Evolutionary conservation across 768 basidiomycete species (phyloP).

Genomic region (Cystofilobasidium ferigula): DNA sequence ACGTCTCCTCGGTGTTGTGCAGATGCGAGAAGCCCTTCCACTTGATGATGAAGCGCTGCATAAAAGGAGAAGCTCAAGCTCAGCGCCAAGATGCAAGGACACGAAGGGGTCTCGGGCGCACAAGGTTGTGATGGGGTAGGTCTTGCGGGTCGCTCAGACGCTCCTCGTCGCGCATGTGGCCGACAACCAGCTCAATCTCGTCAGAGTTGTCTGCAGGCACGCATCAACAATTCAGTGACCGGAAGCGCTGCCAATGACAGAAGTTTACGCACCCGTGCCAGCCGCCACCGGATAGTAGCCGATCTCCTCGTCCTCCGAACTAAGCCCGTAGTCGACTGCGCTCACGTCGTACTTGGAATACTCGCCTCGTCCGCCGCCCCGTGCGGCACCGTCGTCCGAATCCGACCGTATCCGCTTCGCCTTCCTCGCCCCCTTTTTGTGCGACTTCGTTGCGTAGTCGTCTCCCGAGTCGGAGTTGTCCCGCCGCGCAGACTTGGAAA

Average conservation of each 20-base stretch:
- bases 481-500: constrained; percentile 25
- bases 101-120: constrained; percentile 33
- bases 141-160: constrained; percentile 58
- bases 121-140: constrained; percentile 77
- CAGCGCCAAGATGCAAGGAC: background rate
- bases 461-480: constrained; percentile 32
- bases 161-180: constrained; percentile 74
- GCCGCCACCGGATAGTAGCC: background rate
- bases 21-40: constrained; percentile 98
- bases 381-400: constrained; percentile 17
- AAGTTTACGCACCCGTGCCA: background rate
- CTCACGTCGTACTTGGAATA: constrained; percentile 33
- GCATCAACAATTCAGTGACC: background rate
- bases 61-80: background rate
- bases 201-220: constrained; percentile 34
- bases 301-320: constrained; percentile 30
- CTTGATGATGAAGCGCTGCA: constrained; percentile 95
- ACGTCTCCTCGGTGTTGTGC: constrained; percentile 98
- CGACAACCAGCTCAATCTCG: constrained; percentile 84
- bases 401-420: constrained; percentile 28
- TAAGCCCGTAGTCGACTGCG: constrained; percentile 27
- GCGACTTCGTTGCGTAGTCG: constrained; percentile 34
- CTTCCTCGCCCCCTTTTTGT: constrained; percentile 24
- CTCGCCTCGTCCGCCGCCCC: constrained; percentile 27
- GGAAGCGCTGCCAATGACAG: too few species aligned